phyloP scores from a whole-genome alignment of 495 filamentous ascomycete genomes.

The Cercophora samala region DNA sequence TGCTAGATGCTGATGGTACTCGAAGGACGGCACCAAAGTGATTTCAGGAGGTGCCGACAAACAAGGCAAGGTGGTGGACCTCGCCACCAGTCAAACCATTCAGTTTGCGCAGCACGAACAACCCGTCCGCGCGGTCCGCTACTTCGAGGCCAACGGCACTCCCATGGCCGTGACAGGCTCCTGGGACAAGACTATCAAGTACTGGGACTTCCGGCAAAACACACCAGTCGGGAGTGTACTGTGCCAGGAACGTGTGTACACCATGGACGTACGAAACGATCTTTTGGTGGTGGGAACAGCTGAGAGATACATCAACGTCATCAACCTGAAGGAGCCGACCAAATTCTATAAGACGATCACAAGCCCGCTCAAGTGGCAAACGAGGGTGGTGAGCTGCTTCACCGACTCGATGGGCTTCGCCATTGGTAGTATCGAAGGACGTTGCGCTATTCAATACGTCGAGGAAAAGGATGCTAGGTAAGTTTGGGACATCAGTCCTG shows the following conservation, averaged over 20 bases:
- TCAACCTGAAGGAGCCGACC: slow-evolving; percentile 78
- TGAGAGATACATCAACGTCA: slow-evolving; percentile 84
- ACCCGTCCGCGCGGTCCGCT: slow-evolving; percentile 74
- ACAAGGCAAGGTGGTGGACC: slow-evolving; percentile 72
- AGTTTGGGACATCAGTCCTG: slow-evolving; percentile 14
- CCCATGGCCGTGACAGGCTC: slow-evolving; percentile 82
- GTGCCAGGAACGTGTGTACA: slow-evolving; percentile 82
- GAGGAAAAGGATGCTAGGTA: slow-evolving; percentile 79
- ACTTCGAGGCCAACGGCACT: slow-evolving; percentile 58
- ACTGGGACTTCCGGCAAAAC: slow-evolving; percentile 80
- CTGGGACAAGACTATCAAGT: slow-evolving; percentile 95
- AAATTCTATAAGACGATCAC: slow-evolving; percentile 86
- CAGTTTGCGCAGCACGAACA: slow-evolving; percentile 77
- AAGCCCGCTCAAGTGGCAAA: slow-evolving; percentile 92
- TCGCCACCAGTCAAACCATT: slow-evolving; percentile 49
- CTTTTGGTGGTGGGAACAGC: slow-evolving; percentile 88
- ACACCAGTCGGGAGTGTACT: slow-evolving; percentile 58
- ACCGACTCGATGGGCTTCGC: slow-evolving; percentile 82
- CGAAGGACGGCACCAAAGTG: slow-evolving; percentile 63
- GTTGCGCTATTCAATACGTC: slow-evolving; percentile 88
- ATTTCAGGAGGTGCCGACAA: slow-evolving; percentile 84
- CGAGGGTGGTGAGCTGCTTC: slow-evolving; percentile 86
- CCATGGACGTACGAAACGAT: slow-evolving; percentile 78
- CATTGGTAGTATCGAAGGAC: slow-evolving; percentile 84
- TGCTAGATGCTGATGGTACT: not conserved